phyloP scores from a whole-genome alignment of 2,329 filamentous ascomycete species.

The Fusarium sp. region DNA sequence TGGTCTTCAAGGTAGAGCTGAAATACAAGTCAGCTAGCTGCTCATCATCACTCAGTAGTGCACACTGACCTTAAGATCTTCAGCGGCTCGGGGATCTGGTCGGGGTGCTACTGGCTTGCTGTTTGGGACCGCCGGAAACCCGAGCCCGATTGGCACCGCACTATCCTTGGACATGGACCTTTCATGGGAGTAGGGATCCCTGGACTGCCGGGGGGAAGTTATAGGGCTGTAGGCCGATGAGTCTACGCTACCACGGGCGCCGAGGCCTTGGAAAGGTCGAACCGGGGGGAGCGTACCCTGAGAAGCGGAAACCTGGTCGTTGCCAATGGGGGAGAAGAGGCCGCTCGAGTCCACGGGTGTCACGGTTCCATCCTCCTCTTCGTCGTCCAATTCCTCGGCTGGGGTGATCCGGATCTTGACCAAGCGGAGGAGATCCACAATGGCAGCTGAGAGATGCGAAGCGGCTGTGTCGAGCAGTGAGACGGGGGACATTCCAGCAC shows the following conservation, averaged over 20 bases:
- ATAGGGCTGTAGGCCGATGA: constrained; percentile 79
- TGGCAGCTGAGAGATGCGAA: constrained; percentile 82
- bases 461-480: constrained; percentile 92
- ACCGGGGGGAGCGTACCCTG: constrained; percentile 58
- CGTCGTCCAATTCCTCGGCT: constrained; percentile 78
- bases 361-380: constrained; percentile 73
- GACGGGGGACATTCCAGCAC: constrained; percentile 87
- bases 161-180: constrained; percentile 42
- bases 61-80: constrained; percentile 58
- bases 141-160: constrained; percentile 51
- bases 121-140: constrained; percentile 46
- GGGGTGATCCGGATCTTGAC: constrained; percentile 85
- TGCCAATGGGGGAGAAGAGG: constrained; percentile 69
- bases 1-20: constrained; percentile 84
- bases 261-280: constrained; percentile 65
- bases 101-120: constrained; percentile 48
- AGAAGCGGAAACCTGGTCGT: constrained; percentile 44
- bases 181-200: constrained; percentile 52
- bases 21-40: constrained; percentile 8
- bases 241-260: constrained; percentile 66
- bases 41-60: neutral
- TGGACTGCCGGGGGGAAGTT: constrained; percentile 70
- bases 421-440: constrained; percentile 82
- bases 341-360: constrained; percentile 72
- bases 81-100: constrained; percentile 51